These are phyloP conservation scores for Phlebiopsis flavidoalba DNA, from an alignment of 768 basidiomycete genomes.

Conservation along the genomic window DNA sequence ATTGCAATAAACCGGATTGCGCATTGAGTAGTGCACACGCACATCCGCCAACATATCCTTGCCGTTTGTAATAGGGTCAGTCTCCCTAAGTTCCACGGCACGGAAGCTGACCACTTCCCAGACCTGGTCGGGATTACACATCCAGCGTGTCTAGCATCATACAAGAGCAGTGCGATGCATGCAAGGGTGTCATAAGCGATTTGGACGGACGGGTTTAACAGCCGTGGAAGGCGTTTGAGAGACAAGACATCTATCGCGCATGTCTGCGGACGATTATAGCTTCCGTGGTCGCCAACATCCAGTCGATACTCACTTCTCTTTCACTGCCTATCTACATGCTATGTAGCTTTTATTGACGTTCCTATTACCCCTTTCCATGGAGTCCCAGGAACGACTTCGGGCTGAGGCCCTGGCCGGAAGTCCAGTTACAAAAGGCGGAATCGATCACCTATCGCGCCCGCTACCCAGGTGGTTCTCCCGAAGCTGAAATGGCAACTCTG, in stretches of 20 bases:
- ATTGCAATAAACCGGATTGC: constrained; percentile 50
- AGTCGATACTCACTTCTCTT: not conserved
- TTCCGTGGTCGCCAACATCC: not conserved
- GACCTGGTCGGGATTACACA: constrained; percentile 39
- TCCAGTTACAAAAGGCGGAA: not conserved
- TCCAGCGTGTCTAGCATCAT: constrained; percentile 61
- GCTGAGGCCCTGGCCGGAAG: not conserved
- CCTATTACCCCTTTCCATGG: not conserved
- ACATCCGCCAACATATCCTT: constrained; percentile 55
- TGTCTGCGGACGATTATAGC: not conserved
- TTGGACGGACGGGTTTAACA: constrained; percentile 13
- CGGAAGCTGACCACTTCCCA: not conserved
- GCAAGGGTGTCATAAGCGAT: constrained; percentile 28
- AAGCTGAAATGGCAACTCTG: not conserved
- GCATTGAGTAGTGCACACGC: constrained; percentile 50
- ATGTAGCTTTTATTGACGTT: not conserved
- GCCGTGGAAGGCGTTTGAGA: constrained; percentile 10
- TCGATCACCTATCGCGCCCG: constrained; percentile 5
- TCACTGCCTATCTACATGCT: not conserved
- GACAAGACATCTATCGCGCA: not conserved
- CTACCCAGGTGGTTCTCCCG: not conserved
- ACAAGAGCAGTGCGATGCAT: constrained; percentile 56
- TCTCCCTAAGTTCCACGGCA: not conserved
- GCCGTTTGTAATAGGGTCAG: constrained; percentile 45
- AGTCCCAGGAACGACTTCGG: constrained; percentile 3